Evolutionary conservation across 73 alveolate species (phyloP), one percentile per base, ranked within the genome.

Genomic region (Stentor roeselii): DNA sequence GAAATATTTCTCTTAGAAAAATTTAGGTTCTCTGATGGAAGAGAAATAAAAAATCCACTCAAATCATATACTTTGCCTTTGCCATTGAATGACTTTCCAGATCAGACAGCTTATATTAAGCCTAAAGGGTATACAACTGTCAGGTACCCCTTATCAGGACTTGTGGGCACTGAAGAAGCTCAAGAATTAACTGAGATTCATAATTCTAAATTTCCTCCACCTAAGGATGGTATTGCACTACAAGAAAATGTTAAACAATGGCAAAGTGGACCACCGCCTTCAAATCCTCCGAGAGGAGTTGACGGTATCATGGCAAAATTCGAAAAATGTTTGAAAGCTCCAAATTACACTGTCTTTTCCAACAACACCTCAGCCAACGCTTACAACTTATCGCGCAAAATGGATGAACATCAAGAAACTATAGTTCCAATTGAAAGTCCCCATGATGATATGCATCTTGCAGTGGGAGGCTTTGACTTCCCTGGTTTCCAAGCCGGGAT

Each of bases 401-500:
- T 6, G 35, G 78, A 15, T n/a, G 11, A 27, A 11, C 4, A 11
- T 3, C 14, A 11, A 30, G 4, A 76, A 6, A 76, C 4, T 21
- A 3, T 21, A 27, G 78, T 76, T 21, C 40, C 84, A 37, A 21
- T 76, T 11, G 84, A 76, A 76, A 3, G 40, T 15, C 84, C 84
- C n/a, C 84, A 76, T 77, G 30, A 76, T 32, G 4, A 14, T 32
- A 76, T 76, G 21, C 84, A 76, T 76, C 78, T 76, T 3, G 84
- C 84, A 11, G 84, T 76, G 21, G 84, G 84, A 76, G 84, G 84
- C 11, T 76, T 76, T 76, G 11, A 61, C 78, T 21, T 37, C 40
- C 14, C 39, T 11, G 84, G 21, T 11, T 15, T 27, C 4, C 84
- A n/a, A 14, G 78, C 40, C 34, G 35, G 11, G 30, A 6, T 11